Conservation (phyloP, 257 asterid genomes). For the Thymus quinquecostatus region DNA sequence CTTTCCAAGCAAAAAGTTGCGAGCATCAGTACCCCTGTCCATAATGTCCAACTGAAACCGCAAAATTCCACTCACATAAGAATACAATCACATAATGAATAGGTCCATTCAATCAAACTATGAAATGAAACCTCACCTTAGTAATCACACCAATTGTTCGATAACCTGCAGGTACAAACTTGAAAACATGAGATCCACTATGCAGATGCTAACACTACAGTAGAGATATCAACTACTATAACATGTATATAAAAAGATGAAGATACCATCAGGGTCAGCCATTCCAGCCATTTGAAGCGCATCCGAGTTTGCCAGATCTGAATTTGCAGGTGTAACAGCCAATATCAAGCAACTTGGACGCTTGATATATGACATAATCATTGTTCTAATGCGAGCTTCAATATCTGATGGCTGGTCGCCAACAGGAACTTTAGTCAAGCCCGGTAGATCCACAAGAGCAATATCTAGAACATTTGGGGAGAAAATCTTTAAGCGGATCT, state of each 20-base stretch:
- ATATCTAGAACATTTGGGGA: constrained; percentile 97
- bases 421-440: constrained; percentile 93
- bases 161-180: constrained; percentile 63
- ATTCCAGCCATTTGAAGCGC: constrained; percentile 99
- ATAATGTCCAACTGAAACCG: constrained; percentile 77
- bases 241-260: constrained; percentile 23
- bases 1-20: constrained; percentile 84
- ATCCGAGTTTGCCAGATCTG: constrained; percentile 96
- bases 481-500: constrained; percentile 88
- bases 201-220: constrained; percentile 11
- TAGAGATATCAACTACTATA: constrained; percentile 4
- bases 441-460: constrained; percentile 97
- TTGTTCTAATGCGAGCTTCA: constrained; percentile 96
- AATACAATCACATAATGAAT: constrained; percentile 2
- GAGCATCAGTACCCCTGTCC: constrained; percentile 97
- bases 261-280: constrained; percentile 95
- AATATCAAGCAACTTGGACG: constrained; percentile 83
- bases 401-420: constrained; percentile 99
- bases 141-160: constrained; percentile 97
- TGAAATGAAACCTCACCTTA: constrained; percentile 55
- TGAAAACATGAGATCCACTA: constrained; percentile 28
- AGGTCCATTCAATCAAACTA: constrained; percentile 18
- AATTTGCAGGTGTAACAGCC: constrained; percentile 97
- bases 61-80: constrained; percentile 28
- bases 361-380: constrained; percentile 95